These are phyloP conservation scores for Melanogaster broomeanus DNA, from an alignment of 768 basidiomycete genomes.

Conservation along the genomic window DNA sequence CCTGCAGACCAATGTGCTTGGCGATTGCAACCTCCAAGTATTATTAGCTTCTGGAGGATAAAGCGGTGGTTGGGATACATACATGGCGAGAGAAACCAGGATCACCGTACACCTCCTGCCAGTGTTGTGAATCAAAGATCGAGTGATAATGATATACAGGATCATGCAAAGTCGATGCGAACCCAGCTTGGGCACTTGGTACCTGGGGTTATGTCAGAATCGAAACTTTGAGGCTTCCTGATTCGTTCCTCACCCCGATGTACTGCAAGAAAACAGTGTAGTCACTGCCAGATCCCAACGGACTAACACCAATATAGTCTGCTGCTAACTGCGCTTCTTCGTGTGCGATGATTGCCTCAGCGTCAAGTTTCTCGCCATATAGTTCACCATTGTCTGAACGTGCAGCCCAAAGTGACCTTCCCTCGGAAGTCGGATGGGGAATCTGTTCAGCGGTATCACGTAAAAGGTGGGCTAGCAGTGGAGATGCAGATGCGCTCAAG, in stretches of 20 bases:
- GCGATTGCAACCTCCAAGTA: conserved; percentile 53
- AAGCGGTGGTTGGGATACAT: conserved; percentile 12
- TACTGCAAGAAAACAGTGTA: conserved; percentile 65
- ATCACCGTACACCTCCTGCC: conserved; percentile 66
- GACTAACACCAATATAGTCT: conserved; percentile 32
- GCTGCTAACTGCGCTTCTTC: conserved; percentile 15
- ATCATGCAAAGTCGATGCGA: conserved; percentile 39
- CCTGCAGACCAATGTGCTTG: conserved; percentile 55
- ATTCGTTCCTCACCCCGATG: conserved; percentile 42
- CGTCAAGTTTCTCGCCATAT: conserved; percentile 34
- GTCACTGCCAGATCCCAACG: conserved; percentile 57
- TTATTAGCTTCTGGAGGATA: neutral
- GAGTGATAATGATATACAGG: conserved; percentile 64
- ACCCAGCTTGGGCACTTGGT: conserved; percentile 39
- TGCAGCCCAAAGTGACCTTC: conserved; percentile 80
- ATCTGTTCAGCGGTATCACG: conserved; percentile 66
- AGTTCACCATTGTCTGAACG: conserved; percentile 50
- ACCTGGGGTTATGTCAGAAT: conserved; percentile 3
- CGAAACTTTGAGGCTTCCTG: neutral
- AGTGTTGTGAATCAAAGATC: conserved; percentile 57
- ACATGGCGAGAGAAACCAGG: conserved; percentile 63
- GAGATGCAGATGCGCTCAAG: conserved; percentile 61
- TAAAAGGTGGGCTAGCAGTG: conserved; percentile 80
- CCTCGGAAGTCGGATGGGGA: conserved; percentile 67
- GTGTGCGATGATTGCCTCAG: conserved; percentile 28